Evolutionary conservation across 2,329 filamentous ascomycete genomes (phyloP), one percentile per base, ranked within the genome.

Genomic region (Aspergillus felis): DNA sequence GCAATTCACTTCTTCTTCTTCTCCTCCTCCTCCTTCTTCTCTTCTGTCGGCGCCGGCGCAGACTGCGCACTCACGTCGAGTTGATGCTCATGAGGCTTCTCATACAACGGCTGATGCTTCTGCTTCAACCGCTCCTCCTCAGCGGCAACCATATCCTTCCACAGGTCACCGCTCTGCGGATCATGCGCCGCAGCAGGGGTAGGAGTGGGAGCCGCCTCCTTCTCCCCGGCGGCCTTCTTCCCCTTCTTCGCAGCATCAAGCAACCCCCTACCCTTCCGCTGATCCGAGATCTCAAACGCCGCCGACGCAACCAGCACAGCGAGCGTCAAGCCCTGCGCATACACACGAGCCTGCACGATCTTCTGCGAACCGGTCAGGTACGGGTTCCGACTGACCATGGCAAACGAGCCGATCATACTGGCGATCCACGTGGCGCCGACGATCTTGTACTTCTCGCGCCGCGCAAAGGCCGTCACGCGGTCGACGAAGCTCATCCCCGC

Each of bases 271-370:
- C 91, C 91, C 70, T 84, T 84, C 71, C 86, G 87, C 64, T 88
- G 89, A 75, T 99, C 94, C 54, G 79, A 80, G 46, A 87, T 83
- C 84, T 97, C 92, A 67, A 97, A 89, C 10, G 86, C 89, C 50
- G 93, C 91, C 32, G 87, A 89, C 56, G 90, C 86, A 70, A 96
- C 84, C 56, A 97, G 81, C 53, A 96, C 91, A 62, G 88, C 89
- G 50, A 97, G 80, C 4, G 92, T 96, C 66, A 96, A 79, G 5
- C 90, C 91, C 79, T 97, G 92, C 3, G 92, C 92, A 76, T 96
- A 96, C 63, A 97, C 89, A 84, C 92, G 88, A 25, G 92, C 92
- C 82, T 97, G 92, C 17, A 97, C 92, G 24, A 97, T 79, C 82
- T 96, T 96, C 81, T 97, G 92, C 59, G 84, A 79, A 2, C 86